Base-by-base conservation (phyloP, 768 basidiomycete species). In the Rhizopogon roseolus region DNA sequence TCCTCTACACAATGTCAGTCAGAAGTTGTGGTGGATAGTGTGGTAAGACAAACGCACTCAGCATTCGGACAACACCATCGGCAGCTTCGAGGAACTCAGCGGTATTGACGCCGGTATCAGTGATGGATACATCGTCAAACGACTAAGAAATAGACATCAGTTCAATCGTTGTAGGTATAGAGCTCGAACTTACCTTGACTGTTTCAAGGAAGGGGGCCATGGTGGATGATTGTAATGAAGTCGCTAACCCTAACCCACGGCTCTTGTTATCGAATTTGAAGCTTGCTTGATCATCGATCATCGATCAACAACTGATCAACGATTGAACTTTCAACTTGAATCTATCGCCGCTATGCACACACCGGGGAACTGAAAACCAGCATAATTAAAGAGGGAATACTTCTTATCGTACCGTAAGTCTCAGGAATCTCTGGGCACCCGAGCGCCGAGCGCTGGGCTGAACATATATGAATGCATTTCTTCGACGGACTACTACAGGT, bases 81-180 rank as follows among this genome's bases (percentile, higher is more conserved):
- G 90, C 77, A 7, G 96, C 97, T 62, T 96, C 86, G 61, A 95
- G 79, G 75, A 98, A 99, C 45, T 78, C 75, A 42, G 82, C 67
- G 14, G 97, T 98, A 68, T 98, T 86, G 66, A 98, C 82, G 56
- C 96, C 96, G 62, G 78, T 80, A 60, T 92, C 85, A 52, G 87
- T 90, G 60, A 92, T 78, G 29, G 87, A 81, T 39, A 98, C 96
- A 70, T 95, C 88, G 61, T 85, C 84, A 68, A 93, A 99, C n/a
- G 92, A 95, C 96, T 98, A 59, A 22, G 46, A 43, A 34, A 41
- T 32, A 40, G 41, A 22, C 25, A 45, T 36, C 44, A 11, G 5
- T 28, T 54, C 28, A 53, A 13, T 27, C 29, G 36, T 16, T 7
- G 3, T 4, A 5, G 9, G n/a, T 25, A 14, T 9, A 10, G 7